Conservation (phyloP, 2,329 filamentous ascomycete genomes). For the Iodosphaeria phyllophila region DNA sequence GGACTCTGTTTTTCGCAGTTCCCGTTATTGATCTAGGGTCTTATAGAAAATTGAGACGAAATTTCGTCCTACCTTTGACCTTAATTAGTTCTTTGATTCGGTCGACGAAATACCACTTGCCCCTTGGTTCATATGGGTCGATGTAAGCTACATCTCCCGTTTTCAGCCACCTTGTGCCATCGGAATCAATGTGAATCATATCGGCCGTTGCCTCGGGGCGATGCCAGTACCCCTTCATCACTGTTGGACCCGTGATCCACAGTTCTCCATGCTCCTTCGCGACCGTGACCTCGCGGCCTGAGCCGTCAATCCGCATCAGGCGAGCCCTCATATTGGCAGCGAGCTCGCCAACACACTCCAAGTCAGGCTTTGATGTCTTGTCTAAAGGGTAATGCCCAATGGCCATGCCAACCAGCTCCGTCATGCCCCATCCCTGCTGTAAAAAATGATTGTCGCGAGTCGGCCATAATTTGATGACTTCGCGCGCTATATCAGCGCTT, state of each 20-base stretch:
- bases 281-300: constrained; percentile 27
- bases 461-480: constrained; percentile 38
- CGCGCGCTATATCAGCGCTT: constrained; percentile 31
- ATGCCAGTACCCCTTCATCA: constrained; percentile 64
- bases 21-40: too few species aligned
- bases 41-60: too few species aligned
- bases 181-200: constrained; percentile 26
- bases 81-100: constrained; percentile 54
- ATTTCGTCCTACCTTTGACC: constrained; percentile 37
- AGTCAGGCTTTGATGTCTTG: too few species aligned
- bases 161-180: constrained; percentile 45
- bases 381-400: constrained; percentile 24
- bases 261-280: constrained; percentile 46
- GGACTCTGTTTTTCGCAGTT: too few species aligned
- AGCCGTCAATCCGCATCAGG: constrained; percentile 39
- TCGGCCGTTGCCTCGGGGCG: constrained; percentile 48
- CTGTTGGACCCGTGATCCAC: constrained; percentile 51
- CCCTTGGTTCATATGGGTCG: constrained; percentile 32
- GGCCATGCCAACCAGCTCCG: constrained; percentile 56
- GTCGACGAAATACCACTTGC: constrained; percentile 46
- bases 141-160: constrained; percentile 60
- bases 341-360: constrained; percentile 44
- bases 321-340: constrained; percentile 50
- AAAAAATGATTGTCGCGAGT: constrained; percentile 14
- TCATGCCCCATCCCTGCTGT: constrained; percentile 80